Evolutionary conservation across 768 basidiomycete species (phyloP), one percentile per base, ranked within the genome.

Genomic region (Amanita polypyramis): DNA sequence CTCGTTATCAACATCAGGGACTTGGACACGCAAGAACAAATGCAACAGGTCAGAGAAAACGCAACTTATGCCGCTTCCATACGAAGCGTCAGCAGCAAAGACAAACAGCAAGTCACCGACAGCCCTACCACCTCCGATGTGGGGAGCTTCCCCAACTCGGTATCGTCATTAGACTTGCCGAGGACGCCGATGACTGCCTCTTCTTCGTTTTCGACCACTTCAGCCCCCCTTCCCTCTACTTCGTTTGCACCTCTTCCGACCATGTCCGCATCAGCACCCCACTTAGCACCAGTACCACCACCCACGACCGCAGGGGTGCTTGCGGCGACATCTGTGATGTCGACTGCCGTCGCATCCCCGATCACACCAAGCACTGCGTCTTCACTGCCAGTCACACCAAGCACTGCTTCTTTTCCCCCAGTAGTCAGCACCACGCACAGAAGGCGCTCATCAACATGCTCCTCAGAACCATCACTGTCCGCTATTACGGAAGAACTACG

Each of bases 1-100:
- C 37, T 49, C 17, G 47, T 49, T 15, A 21, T 49, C 30, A 49
- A 49, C 19, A 49, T 49, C 38, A 39, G 47, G 12, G 47, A 49
- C 15, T 39, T 49, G 3, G 47, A 49, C 33, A 49, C 47, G 15
- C 5, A 15, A 21, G 47, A 49, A 20, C 33, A 42, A 20, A 34
- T 49, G 38, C 47, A 35, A 9, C 29, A 49, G 23, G 21, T 49
- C 30, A 30, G 14, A 27, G 39, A 49, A 33, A 35, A 39, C 20
- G 46, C 47, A 4, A 27, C 37, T 11, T 38, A 29, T 5, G 38
- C 32, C 10, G 38, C 47, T 33, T 17, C 32, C 30, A 21, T 4
- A 27, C 25, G 25, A 12, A 21, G 32, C 32, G 15, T n/a, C 10
- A 11, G 12, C 4, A 27, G 20, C 21, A 41, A 29, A 42, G 47